Conservation (phyloP, 768 basidiomycete species). For the Mycena capillaripes region DNA sequence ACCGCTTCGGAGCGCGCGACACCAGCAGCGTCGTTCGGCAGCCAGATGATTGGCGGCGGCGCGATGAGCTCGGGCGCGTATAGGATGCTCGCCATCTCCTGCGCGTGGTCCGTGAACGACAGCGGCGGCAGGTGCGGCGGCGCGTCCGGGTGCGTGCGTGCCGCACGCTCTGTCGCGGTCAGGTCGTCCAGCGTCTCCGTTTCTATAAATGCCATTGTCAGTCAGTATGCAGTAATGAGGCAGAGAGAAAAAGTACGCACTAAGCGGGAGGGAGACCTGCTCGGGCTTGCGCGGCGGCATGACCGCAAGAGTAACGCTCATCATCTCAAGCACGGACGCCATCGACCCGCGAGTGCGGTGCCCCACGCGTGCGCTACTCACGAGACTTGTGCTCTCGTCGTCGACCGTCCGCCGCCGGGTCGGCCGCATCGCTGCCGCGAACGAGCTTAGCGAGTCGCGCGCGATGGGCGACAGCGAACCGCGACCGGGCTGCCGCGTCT, state of each 20-base stretch:
- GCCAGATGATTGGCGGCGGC: slow-evolving; percentile 85
- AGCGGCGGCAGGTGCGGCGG: slow-evolving; percentile 80
- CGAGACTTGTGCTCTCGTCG: slow-evolving; percentile 66
- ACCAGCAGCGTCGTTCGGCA: slow-evolving; percentile 84
- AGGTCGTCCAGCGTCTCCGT: slow-evolving; percentile 88
- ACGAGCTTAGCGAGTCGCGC: slow-evolving; percentile 69
- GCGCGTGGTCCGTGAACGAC: slow-evolving; percentile 80
- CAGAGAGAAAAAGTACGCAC: slow-evolving; percentile 57
- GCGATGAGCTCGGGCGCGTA: slow-evolving; percentile 88
- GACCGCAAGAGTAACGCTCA: slow-evolving; percentile 83
- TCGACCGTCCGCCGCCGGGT: slow-evolving; percentile 52
- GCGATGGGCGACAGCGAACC: slow-evolving; percentile 69
- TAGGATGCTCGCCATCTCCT: slow-evolving; percentile 82
- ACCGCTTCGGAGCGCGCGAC: slow-evolving; percentile 82
- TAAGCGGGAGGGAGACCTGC: slow-evolving; percentile 75
- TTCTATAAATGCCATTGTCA: slow-evolving; percentile 53
- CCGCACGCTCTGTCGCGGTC: slow-evolving; percentile 82
- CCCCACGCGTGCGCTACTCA: slow-evolving; percentile 55
- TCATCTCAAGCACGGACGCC: slow-evolving; percentile 88
- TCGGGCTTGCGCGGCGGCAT: slow-evolving; percentile 70
- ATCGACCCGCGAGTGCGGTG: slow-evolving; percentile 75
- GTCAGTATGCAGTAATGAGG: slow-evolving; percentile 5
- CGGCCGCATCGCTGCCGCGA: slow-evolving; percentile 60
- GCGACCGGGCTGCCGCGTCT: slow-evolving; percentile 63
- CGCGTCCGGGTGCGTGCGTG: slow-evolving; percentile 83